Evolutionary conservation across 345 rosid species (phyloP).

Genomic region (Salix suchowensis): DNA sequence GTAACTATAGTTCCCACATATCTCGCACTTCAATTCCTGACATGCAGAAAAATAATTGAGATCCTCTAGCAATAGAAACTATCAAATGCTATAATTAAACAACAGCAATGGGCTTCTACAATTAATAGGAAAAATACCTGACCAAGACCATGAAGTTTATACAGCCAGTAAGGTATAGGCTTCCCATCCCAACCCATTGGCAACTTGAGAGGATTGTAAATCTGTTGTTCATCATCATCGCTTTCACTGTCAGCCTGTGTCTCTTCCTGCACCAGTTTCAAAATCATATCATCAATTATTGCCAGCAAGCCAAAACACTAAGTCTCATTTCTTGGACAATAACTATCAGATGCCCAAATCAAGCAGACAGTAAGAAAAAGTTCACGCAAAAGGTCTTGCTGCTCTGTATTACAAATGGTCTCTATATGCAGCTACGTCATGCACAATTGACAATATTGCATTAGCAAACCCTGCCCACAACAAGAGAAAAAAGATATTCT

Average conservation of each 20-base stretch:
- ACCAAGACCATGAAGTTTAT: constrained; percentile 98
- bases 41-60: neutral
- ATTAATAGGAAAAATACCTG: constrained; percentile 49
- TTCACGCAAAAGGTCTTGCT: neutral
- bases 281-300: neutral
- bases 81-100: neutral
- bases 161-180: constrained; percentile 99
- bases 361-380: no score
- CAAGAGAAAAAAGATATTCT: neutral
- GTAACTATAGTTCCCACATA: constrained; percentile 89
- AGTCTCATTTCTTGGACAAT: neutral
- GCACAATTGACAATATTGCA: neutral
- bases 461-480: neutral
- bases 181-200: constrained; percentile 99
- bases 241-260: constrained; percentile 86
- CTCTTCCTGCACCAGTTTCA: constrained; percentile 62
- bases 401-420: neutral
- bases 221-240: constrained; percentile 92
- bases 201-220: constrained; percentile 87
- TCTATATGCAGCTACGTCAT: neutral
- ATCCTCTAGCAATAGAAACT: neutral
- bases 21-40: constrained; percentile 95
- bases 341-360: neutral
- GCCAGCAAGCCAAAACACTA: neutral
- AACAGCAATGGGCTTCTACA: neutral